These are phyloP conservation scores for Geotrichum aggregatum DNA, from an alignment of 1,139 yeast species.

Conservation along the genomic window DNA sequence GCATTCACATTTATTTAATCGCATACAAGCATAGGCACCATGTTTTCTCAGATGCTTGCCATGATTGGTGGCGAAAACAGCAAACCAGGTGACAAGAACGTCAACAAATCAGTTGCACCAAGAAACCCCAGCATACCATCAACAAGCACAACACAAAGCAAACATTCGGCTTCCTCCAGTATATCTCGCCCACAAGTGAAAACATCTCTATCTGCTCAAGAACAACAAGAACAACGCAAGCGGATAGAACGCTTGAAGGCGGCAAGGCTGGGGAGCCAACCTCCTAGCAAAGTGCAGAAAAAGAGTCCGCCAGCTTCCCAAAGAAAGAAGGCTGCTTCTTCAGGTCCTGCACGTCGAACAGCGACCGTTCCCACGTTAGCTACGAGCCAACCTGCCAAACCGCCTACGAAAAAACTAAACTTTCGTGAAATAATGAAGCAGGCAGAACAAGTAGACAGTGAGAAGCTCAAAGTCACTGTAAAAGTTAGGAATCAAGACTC, in stretches of 20 bases:
- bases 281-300: conserved; percentile 21
- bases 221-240: conserved; percentile 30
- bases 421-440: conserved; percentile 41
- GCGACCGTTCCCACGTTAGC: conserved; percentile 5
- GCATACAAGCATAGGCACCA: background rate
- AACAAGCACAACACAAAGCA: background rate
- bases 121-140: background rate
- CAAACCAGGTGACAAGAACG: background rate
- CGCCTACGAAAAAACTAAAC: conserved; percentile 28
- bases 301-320: conserved; percentile 16
- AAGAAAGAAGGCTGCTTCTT: conserved; percentile 19
- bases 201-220: conserved; percentile 27
- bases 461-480: conserved; percentile 38
- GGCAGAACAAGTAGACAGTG: conserved; percentile 38
- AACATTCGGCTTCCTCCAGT: conserved; percentile 3
- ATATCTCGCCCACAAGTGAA: conserved; percentile 5
- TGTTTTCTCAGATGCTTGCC: conserved; percentile 30
- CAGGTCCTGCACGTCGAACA: conserved; percentile 11
- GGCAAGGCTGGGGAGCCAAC: conserved; percentile 24
- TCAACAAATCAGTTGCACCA: background rate
- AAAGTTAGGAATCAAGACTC: conserved; percentile 29
- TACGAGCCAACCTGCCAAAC: conserved; percentile 17
- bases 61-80: conserved; percentile 24
- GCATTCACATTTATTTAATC: background rate
- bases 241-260: conserved; percentile 35